A percentile compares a stretch with the other conserved stretches of the same genome.
phyloP scores from a whole-genome alignment of 306 rosid genomes.

The Herpetospermum pedunculosum region DNA sequence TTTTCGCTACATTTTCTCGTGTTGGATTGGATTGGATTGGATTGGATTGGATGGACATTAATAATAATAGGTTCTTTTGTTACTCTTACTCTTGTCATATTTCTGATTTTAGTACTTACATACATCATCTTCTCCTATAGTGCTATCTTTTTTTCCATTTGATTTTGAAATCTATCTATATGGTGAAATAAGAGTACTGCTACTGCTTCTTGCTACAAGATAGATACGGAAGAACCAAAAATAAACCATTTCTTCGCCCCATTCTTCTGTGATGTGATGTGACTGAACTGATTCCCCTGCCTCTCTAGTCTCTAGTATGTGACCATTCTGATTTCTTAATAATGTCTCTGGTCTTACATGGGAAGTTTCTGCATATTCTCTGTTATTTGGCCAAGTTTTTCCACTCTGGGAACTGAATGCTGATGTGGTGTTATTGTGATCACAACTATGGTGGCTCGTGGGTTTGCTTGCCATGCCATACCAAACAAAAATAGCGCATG shows the following conservation, averaged over 20 bases:
- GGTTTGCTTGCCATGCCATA: not conserved
- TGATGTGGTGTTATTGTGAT: not conserved
- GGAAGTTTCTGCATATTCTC: not conserved
- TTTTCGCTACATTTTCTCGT: constrained; percentile 22
- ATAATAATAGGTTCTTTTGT: not conserved
- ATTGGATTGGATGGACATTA: too few relatives aligned
- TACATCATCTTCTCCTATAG: not conserved
- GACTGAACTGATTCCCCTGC: not conserved
- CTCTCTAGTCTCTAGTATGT: not conserved
- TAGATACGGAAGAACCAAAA: not conserved
- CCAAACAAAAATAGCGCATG: not conserved
- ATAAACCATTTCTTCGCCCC: not conserved
- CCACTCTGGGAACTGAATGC: not conserved
- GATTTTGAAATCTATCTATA: not conserved
- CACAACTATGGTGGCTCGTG: not conserved
- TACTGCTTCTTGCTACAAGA: not conserved
- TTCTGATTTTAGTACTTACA: not conserved
- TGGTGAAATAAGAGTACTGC: not conserved
- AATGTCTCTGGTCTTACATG: not conserved
- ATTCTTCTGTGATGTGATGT: not conserved
- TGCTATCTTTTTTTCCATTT: not conserved
- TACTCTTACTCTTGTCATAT: constrained; percentile 3
- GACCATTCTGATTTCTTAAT: not conserved
- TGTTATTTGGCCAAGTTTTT: not conserved
- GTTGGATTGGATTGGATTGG: too few relatives aligned